Base-by-base conservation (phyloP, 768 basidiomycete species). In the Daedaleopsis nitida region DNA sequence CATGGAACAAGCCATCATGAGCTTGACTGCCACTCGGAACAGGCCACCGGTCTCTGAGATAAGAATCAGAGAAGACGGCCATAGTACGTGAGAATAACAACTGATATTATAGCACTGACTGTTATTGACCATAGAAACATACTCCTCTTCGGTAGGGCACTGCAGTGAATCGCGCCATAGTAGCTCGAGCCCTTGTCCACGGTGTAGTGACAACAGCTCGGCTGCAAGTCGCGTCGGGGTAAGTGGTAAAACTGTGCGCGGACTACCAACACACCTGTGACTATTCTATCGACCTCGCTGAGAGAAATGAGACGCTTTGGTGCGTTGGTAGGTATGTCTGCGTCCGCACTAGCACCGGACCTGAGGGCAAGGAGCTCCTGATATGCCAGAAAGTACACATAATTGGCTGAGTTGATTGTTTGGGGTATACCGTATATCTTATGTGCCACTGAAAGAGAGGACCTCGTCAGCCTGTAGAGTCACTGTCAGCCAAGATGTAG, bases 401-500 rank as follows among this genome's bases (percentile, higher is more conserved):
- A 98, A 70, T 97, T 98, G 0, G 96, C 96, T 0, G 90, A 87
- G 72, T 99, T 99, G 77, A 99, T 95, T 0, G 96, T 97, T 71
- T 98, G 96, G 0, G 96, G 94, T 3, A 97, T 77, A 1, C 96
- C 96, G 68, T 96, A 99, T 66, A 99, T 96, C 77, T 92, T 93
- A 77, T 99, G 96, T 0, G 93, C 86, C 23, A 96, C 96, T 88
- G 23, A 2, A 4, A 14, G 27, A 14, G 44, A 17, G 9, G 14
- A 10, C 19, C 1, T 1, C 47, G 8, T n/a, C 45, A 10, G 55
- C 39, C 35, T 45, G 19, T 14, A 14, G n/a, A n/a, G n/a, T n/a
- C n/a, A n/a, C n/a, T n/a, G 3, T 19, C 39, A 38, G 19, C 38
- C 35, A 48, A 23, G 21, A 19, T 23, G 24, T 0, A 42, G 35